phyloP scores from a whole-genome alignment of 495 filamentous ascomycete genomes.

The Amniculicola lignicola region DNA sequence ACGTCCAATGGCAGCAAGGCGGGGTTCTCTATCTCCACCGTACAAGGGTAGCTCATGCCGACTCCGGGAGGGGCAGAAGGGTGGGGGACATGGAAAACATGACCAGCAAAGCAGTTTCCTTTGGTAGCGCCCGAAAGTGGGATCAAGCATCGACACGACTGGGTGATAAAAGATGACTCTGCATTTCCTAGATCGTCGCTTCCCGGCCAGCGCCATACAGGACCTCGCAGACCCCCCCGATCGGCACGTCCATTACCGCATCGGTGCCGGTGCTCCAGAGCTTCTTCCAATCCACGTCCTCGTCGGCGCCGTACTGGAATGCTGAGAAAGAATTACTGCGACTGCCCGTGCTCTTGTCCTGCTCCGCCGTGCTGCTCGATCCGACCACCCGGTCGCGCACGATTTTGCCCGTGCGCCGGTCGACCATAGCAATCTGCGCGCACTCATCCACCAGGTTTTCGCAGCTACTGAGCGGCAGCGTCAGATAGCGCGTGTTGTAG shows the following conservation, averaged over 20 bases:
- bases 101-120: background rate
- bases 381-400: constrained; percentile 41
- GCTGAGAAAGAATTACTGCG: constrained; percentile 22
- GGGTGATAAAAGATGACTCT: background rate
- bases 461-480: constrained; percentile 70
- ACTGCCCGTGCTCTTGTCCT: constrained; percentile 38
- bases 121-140: background rate
- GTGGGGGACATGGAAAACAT: background rate
- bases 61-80: background rate
- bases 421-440: constrained; percentile 78
- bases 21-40: too few species aligned
- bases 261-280: constrained; percentile 93
- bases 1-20: background rate
- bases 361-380: constrained; percentile 49
- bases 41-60: too few species aligned
- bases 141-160: too few species aligned
- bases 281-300: constrained; percentile 65
- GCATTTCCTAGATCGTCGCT: background rate
- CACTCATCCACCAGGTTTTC: constrained; percentile 93
- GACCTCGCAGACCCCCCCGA: constrained; percentile 96
- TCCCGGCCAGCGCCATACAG: constrained; percentile 54
- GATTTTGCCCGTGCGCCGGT: constrained; percentile 60
- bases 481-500: constrained; percentile 88
- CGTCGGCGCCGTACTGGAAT: constrained; percentile 23
- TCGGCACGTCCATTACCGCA: constrained; percentile 94